Evolutionary conservation across 2,329 filamentous ascomycete species (phyloP).

Genomic region (Claviceps humidiphila): DNA sequence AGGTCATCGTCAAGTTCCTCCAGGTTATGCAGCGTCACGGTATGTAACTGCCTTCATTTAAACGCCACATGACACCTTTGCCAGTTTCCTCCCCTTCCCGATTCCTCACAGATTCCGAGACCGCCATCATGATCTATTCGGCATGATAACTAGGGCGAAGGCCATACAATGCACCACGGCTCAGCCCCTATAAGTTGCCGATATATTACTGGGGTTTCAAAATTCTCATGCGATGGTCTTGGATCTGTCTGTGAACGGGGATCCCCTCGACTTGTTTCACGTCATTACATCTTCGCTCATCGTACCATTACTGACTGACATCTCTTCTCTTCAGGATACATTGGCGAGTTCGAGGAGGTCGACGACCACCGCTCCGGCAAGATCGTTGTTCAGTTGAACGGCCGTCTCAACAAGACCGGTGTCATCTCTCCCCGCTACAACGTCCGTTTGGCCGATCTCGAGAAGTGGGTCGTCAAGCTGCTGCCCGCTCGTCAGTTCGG

Average conservation of each 20-base stretch:
- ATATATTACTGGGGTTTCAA: slow-evolving; percentile 53
- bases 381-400: slow-evolving; percentile 99
- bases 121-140: slow-evolving; percentile 40
- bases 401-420: slow-evolving; percentile 95
- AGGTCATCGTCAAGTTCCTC: slow-evolving; percentile 99
- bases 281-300: slow-evolving; percentile 69
- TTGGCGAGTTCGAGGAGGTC: slow-evolving; percentile 98
- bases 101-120: slow-evolving; percentile 9
- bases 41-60: slow-evolving; percentile 41
- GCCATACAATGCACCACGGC: slow-evolving; percentile 64
- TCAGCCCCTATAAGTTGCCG: slow-evolving; percentile 99
- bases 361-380: slow-evolving; percentile 99
- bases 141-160: slow-evolving; percentile 99
- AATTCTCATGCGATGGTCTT: slow-evolving; percentile 63
- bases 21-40: slow-evolving; percentile 99
- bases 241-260: slow-evolving; percentile 36
- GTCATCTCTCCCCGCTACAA: slow-evolving; percentile 99
- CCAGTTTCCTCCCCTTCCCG: neutral
- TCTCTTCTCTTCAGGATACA: slow-evolving; percentile 58
- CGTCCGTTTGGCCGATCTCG: slow-evolving; percentile 90
- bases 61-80: neutral
- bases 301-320: slow-evolving; percentile 64
- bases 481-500: slow-evolving; percentile 99
- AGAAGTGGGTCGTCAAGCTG: slow-evolving; percentile 99
- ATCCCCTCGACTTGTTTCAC: slow-evolving; percentile 8